Conservation (phyloP, 352 stramenopile genomes). For the Phytopythium vexans region DNA sequence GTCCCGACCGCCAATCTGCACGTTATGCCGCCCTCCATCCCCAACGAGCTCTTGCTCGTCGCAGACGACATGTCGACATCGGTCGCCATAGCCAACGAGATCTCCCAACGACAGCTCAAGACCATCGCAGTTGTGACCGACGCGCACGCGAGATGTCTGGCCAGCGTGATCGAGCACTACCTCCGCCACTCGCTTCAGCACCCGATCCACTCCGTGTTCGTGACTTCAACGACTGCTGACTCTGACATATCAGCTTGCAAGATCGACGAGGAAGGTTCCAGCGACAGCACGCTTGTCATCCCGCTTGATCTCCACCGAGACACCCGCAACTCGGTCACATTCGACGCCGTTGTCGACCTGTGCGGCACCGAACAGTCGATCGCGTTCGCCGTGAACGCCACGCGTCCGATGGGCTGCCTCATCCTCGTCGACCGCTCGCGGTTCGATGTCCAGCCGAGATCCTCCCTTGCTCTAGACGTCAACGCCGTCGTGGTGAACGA, state of each 20-base stretch:
- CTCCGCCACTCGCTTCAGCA: slow-evolving; percentile 22
- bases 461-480: slow-evolving; percentile 51
- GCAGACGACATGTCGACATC: slow-evolving; percentile 35
- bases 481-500: slow-evolving; percentile 72
- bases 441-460: slow-evolving; percentile 24
- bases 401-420: slow-evolving; percentile 47
- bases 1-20: slow-evolving; percentile 31
- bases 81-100: slow-evolving; percentile 25
- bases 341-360: slow-evolving; percentile 57
- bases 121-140: slow-evolving; percentile 27
- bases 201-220: slow-evolving; percentile 17
- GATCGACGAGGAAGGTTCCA: no score
- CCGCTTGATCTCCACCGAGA: no score
- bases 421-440: slow-evolving; percentile 31
- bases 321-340: background rate
- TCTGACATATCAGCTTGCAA: no score
- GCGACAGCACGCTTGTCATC: slow-evolving; percentile 14
- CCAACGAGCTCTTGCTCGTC: slow-evolving; percentile 42
- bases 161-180: slow-evolving; percentile 20
- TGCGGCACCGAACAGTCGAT: slow-evolving; percentile 35
- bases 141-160: slow-evolving; percentile 14
- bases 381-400: slow-evolving; percentile 33
- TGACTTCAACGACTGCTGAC: slow-evolving; percentile 12
- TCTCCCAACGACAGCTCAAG: slow-evolving; percentile 15
- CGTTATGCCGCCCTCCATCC: slow-evolving; percentile 20